These are phyloP conservation scores for Hamigera avellanea DNA, from an alignment of 495 filamentous ascomycete species.

Conservation along the genomic window DNA sequence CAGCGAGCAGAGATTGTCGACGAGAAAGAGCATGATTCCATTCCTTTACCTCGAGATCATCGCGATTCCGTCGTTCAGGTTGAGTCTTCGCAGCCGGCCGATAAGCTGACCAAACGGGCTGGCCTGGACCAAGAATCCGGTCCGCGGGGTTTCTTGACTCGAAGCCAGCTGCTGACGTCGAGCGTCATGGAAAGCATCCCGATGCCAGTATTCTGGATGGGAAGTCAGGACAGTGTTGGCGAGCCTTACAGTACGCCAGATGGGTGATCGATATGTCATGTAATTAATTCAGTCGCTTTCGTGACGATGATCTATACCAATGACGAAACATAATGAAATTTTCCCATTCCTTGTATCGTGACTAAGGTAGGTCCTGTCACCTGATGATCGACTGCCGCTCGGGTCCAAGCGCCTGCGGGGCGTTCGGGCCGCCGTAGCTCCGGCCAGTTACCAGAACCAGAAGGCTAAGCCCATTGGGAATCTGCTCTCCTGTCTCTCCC, in stretches of 20 bases:
- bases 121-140: constrained; percentile 4
- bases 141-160: constrained; percentile 15
- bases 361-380: no score
- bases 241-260: constrained; percentile 27
- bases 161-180: constrained; percentile 31
- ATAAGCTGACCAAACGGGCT: constrained; percentile 12
- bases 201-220: constrained; percentile 26
- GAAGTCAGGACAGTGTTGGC: constrained; percentile 34
- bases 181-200: constrained; percentile 39
- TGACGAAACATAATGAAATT: not conserved
- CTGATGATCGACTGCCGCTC: no score
- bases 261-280: constrained; percentile 8
- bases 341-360: no score
- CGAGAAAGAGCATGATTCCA: constrained; percentile 6
- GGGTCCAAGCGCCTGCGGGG: not conserved
- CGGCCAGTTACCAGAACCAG: no score
- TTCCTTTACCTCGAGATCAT: constrained; percentile 7
- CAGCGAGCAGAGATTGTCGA: constrained; percentile 7
- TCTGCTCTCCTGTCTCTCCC: no score
- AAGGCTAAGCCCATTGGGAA: no score
- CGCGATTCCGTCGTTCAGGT: constrained; percentile 28
- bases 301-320: not conserved
- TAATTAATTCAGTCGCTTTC: not conserved
- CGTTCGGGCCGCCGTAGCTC: constrained; percentile 14
- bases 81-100: constrained; percentile 32